Evolutionary conservation across 257 asterid genomes (phyloP).

Genomic region (Nicotiana benthamiana): DNA sequence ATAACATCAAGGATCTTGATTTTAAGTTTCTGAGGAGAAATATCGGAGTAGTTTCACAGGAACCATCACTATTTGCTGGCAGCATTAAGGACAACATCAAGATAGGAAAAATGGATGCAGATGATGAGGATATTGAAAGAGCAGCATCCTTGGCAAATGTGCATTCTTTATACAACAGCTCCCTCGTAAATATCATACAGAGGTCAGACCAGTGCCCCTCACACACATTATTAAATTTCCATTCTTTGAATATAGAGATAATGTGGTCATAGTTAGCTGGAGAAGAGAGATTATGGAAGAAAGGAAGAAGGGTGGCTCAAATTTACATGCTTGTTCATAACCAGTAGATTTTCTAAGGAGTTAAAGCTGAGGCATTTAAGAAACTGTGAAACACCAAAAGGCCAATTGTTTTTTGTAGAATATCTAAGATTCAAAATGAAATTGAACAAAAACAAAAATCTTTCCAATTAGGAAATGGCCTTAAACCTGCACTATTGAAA

Average conservation of each 20-base stretch:
- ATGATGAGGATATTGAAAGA: constrained; percentile 42
- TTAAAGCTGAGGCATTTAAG: background rate
- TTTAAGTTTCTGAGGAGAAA: constrained; percentile 62
- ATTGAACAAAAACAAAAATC: background rate
- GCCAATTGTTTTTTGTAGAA: too few relatives aligned
- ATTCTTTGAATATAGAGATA: too few relatives aligned
- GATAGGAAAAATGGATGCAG: constrained; percentile 53
- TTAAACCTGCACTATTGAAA: too few relatives aligned
- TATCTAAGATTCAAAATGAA: background rate
- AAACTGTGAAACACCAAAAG: too few relatives aligned
- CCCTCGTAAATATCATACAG: constrained; percentile 58
- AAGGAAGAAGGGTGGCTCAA: too few relatives aligned
- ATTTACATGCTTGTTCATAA: background rate
- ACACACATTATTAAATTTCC: background rate
- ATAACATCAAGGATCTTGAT: constrained; percentile 62
- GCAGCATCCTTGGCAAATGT: constrained; percentile 80
- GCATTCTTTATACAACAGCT: constrained; percentile 64
- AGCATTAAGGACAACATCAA: constrained; percentile 64
- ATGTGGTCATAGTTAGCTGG: too few relatives aligned
- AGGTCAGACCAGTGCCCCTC: constrained; percentile 31
- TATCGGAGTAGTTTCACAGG: constrained; percentile 78
- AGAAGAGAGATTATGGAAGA: too few relatives aligned
- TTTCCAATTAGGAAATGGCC: too few relatives aligned
- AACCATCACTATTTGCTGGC: constrained; percentile 73
- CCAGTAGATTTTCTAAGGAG: background rate